Percentiles rank a stretch among this genome's conserved stretches.
Conservation (phyloP, 495 filamentous ascomycete genomes). For the Extremus antarcticus region DNA sequence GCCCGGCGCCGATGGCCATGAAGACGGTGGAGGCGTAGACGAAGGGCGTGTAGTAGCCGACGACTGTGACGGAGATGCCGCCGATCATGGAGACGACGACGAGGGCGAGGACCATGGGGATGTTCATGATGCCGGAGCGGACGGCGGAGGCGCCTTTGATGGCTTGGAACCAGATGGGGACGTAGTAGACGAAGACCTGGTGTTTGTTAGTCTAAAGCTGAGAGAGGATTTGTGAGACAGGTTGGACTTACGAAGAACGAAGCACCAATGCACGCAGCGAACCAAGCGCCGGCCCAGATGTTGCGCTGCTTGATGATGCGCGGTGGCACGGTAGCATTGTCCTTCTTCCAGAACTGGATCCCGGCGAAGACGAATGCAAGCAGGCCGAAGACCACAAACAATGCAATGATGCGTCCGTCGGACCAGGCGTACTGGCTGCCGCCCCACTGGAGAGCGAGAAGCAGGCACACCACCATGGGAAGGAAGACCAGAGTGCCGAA, state of each 20-base stretch:
- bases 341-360: constrained; percentile 55
- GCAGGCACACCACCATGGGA: constrained; percentile 56
- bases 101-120: constrained; percentile 61
- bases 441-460: constrained; percentile 82
- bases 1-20: constrained; percentile 54
- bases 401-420: constrained; percentile 53
- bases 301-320: constrained; percentile 63
- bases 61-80: constrained; percentile 48
- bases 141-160: constrained; percentile 60
- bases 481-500: constrained; percentile 58
- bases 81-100: constrained; percentile 50
- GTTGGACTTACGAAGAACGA: not conserved
- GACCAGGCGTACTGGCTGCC: constrained; percentile 59
- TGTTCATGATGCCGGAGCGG: constrained; percentile 62
- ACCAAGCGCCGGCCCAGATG: constrained; percentile 46
- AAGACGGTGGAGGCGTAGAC: constrained; percentile 53
- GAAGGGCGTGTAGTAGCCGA: constrained; percentile 70
- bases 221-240: not conserved
- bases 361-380: constrained; percentile 50
- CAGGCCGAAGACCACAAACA: constrained; percentile 61
- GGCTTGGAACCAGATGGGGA: constrained; percentile 86
- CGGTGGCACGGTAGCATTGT: constrained; percentile 67
- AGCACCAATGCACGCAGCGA: constrained; percentile 47
- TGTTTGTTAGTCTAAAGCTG: not conserved
- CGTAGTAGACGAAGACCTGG: constrained; percentile 32